Evolutionary conservation across 2,329 filamentous ascomycete species (phyloP), one percentile per base, ranked within the genome.

Genomic region (Nigrospora oryzae): DNA sequence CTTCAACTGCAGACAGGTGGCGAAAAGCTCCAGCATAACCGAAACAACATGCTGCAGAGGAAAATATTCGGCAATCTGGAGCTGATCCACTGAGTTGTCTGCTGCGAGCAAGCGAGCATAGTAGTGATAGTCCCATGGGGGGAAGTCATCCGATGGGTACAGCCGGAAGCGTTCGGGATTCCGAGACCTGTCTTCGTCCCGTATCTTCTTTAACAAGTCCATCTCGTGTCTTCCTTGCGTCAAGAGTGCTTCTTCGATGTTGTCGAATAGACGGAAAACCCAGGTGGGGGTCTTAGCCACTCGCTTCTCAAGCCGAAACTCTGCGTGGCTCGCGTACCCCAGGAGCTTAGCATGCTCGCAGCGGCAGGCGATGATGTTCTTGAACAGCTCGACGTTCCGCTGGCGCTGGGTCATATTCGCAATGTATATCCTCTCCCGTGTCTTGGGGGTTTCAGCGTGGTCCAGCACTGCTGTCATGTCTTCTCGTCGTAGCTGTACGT

Each of bases 1-100:
- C 3, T 67, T 64, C n/a, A 81, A 57, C 16, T 74, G 73, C 40
- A 81, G 74, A 7, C 77, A 66, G 46, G 70, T 65, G 52, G 75
- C 70, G 50, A 80, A 79, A 44, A 79, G 75, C 46, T 70, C 66
- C 38, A 79, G 57, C 74, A 80, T 79, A 38, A 73, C 71, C 13
- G 66, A 60, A 37, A 78, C 71, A 1, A 71, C 74, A 4, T 70
- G 68, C 40, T 66, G 59, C 3, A 79, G 63, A 14, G 77, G 76
- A 57, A 80, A 79, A 55, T 77, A 80, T 53, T 79, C 74, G 0
- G 76, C 67, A 47, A 79, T 73, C 42, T 67, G 63, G 47, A 75
- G 65, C 42, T 77, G 71, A 41, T 79, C 74, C 12, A 79, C 67
- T 48, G 68, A 62, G 52, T 67, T 73, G 44, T 76, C 68, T 47